phyloP scores from a whole-genome alignment of 1,284 basidiomycete genomes.

The Leccinum subspadiceum region DNA sequence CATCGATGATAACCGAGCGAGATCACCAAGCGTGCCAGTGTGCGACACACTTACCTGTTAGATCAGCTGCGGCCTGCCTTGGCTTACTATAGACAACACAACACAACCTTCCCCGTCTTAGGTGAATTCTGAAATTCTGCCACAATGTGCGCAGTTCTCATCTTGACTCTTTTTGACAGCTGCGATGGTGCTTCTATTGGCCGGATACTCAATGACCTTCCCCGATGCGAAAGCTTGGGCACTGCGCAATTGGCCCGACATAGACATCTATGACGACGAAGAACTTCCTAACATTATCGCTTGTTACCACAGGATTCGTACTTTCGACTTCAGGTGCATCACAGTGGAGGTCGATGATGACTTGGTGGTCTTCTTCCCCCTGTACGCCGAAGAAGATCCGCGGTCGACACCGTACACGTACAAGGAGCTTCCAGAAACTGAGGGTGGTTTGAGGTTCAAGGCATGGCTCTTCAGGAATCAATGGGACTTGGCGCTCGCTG shows the following conservation, averaged over 20 bases:
- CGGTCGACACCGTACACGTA: not conserved
- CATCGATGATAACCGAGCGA: too few relatives aligned
- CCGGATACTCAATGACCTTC: not conserved
- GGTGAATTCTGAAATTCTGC: too few relatives aligned
- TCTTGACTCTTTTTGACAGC: not conserved
- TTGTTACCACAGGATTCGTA: not conserved
- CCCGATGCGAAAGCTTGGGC: not conserved
- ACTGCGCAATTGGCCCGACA: not conserved
- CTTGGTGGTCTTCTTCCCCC: not conserved
- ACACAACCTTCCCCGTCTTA: too few relatives aligned
- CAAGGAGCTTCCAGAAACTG: not conserved
- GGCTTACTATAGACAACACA: too few relatives aligned
- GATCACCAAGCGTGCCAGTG: too few relatives aligned
- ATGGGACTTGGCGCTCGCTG: not conserved
- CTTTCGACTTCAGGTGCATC: not conserved
- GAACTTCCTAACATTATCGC: not conserved
- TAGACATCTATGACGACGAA: not conserved
- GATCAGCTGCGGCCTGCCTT: too few relatives aligned
- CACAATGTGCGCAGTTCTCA: not conserved
- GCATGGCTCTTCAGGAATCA: not conserved
- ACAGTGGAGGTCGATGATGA: not conserved
- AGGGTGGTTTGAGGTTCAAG: not conserved
- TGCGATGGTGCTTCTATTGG: not conserved
- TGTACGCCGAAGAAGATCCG: not conserved
- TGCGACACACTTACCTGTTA: too few relatives aligned